These are phyloP conservation scores for Exophiala sp. DNA, from an alignment of 2,329 filamentous ascomycete genomes.

Conservation along the genomic window DNA sequence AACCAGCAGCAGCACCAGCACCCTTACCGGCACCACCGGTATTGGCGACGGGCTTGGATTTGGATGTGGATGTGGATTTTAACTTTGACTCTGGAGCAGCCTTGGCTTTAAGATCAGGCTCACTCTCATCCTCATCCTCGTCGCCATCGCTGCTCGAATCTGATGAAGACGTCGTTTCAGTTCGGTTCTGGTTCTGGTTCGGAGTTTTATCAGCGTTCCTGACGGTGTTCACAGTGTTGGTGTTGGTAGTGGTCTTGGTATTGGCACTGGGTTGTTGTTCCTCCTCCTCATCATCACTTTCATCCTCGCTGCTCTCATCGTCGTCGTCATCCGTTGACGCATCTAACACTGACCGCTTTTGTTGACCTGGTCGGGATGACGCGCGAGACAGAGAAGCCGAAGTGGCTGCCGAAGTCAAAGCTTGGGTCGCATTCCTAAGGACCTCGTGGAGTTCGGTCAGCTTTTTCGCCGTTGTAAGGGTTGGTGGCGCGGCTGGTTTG, in stretches of 20 bases:
- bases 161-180: background rate
- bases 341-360: conserved; percentile 6
- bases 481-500: background rate
- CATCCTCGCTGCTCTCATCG: conserved; percentile 8
- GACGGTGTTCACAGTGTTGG: background rate
- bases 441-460: conserved; percentile 8
- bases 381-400: conserved; percentile 3
- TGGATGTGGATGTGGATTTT: no score
- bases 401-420: background rate
- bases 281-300: background rate
- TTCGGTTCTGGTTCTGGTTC: background rate
- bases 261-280: background rate
- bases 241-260: background rate
- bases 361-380: background rate
- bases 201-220: background rate
- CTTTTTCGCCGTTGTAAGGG: conserved; percentile 5
- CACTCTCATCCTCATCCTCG: conserved; percentile 1
- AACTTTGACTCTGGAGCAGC: no score
- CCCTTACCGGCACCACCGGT: no score
- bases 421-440: conserved; percentile 5
- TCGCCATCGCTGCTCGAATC: background rate
- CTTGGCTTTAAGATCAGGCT: background rate
- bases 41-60: background rate
- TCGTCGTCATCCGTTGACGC: conserved; percentile 7
- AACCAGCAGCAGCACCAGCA: no score